Base-by-base conservation (phyloP, 192 early-diverging fungal species). In the Linnemannia schmuckeri region DNA sequence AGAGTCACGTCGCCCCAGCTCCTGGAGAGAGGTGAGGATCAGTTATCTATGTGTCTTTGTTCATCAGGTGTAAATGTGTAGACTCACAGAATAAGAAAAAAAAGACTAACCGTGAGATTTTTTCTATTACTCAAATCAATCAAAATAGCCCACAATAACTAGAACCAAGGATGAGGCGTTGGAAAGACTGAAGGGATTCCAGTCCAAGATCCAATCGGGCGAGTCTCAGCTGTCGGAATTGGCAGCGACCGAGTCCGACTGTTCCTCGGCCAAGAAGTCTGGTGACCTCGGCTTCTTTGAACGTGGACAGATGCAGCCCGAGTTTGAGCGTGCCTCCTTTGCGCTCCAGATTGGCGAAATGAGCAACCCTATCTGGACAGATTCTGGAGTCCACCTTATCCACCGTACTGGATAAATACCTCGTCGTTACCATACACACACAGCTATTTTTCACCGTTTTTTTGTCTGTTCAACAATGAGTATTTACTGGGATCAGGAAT, bases 371-470 rank as follows among this genome's bases (percentile, higher is more conserved):
- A 92, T 99, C 30, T 95, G 94, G 90, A 94, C 95, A 40, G 98
- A 99, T 82, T 96, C 95, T 82, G 98, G 98, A 37, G 93, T 98
- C 22, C 98, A 99, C 83, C 90, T 99, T 27, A 99, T 99, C 81
- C 74, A 97, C 80, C 92, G 98, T 83, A 98, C 97, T 24, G 96
- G 91, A 10, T 99, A 93, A 75, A 74, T 12, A 4, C 30, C 10
- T 15, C 27, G 0, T 30, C 30, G 1, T 33, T 30, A 35, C 27
- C 7, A 30, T 0, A 15, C n/a, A 27, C 55, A 27, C n/a, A 27
- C 55, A 57, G 24, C 55, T 40, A 5, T 70, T 40, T 40, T 46
- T 7, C 41, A 46, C 49, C 49, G 17, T 22, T 17, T 22, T 52
- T 52, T 22, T 18, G 0, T 46, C 44, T 52, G 4, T 20, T 52